These are phyloP conservation scores for Lagenidium giganteum DNA, from an alignment of 352 stramenopile species.

Conservation along the genomic window DNA sequence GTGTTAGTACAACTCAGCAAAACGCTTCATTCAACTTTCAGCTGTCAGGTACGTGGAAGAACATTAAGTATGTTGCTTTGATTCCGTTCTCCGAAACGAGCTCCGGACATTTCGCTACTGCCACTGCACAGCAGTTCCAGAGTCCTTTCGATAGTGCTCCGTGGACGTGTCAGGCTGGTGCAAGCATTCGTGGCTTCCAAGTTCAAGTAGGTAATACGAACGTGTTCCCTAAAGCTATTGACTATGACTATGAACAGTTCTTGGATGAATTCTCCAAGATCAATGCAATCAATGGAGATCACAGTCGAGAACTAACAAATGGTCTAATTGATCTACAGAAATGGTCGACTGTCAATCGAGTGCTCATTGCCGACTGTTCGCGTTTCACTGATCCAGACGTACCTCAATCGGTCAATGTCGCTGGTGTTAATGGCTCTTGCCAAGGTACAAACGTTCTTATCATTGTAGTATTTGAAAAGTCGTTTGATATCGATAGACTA, in stretches of 20 bases:
- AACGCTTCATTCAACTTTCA: no score
- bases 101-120: slow-evolving; percentile 3
- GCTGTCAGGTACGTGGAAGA: no score
- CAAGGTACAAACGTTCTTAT: slow-evolving; percentile 16
- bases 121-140: slow-evolving; percentile 7
- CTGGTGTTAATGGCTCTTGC: slow-evolving; percentile 8
- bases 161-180: slow-evolving; percentile 7
- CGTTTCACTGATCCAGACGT: slow-evolving; percentile 13
- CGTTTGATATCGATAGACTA: no score
- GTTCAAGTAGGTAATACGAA: slow-evolving; percentile 6
- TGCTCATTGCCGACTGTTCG: slow-evolving; percentile 9
- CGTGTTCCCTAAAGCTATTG: slow-evolving; percentile 14
- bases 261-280: slow-evolving; percentile 17
- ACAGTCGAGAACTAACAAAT: slow-evolving; percentile 14
- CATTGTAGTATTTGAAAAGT: slow-evolving; percentile 13
- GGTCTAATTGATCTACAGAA: slow-evolving; percentile 20
- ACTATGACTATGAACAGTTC: slow-evolving; percentile 17
- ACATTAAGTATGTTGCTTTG: no score
- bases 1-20: no score
- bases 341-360: slow-evolving; percentile 12
- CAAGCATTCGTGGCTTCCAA: slow-evolving; percentile 7
- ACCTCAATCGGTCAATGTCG: slow-evolving; percentile 14
- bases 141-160: slow-evolving; percentile 10
- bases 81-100: no score
- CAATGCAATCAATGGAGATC: slow-evolving; percentile 17